Base-by-base conservation (phyloP, 371 early-diverging fungal genomes). In the Mortierella sp. region DNA sequence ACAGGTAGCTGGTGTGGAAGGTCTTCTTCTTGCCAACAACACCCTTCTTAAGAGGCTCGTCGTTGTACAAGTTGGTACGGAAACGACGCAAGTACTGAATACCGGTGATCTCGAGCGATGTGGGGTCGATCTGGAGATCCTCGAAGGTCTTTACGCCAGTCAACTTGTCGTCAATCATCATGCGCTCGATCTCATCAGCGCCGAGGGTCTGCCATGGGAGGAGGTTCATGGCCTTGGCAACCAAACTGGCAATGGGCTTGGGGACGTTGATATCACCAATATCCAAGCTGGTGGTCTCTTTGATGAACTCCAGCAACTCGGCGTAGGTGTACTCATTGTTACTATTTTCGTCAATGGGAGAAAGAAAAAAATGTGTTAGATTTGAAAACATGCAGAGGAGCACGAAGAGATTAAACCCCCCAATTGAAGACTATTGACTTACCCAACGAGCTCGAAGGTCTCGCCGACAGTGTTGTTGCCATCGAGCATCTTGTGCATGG, bases 361-460 rank as follows among this genome's bases (percentile, higher is more conserved):
- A 38, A 47, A n/a, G 52, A 14, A 24, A 55, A 57, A 14, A 16
- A 50, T 44, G 45, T 21, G 50, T 34, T 48, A 71, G 52, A n/a
- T 38, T 38, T 5, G 42, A 38, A 38, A 38, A 38, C 42, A 38
- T 38, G 42, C 31, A 44, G 65, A 7, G 26, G 10, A 24, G 48
- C 9, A 19, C 21, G 26, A 26, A 42, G n/a, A 24, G 16, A 48
- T 16, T 21, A 47, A 63, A n/a, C 3, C 74, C 3, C 74, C 52
- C 34, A 55, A 16, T 42, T n/a, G 6, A 11, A 19, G 76, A 76
- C 70, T 79, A 45, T 44, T 50, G 54, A 78, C 80, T 73, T 90
- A 93, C 91, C 98, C 98, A 83, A 93, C 96, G 55, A 99, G 93
- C 90, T 99, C 99, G 76, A 95, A 97, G 34, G 94, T 95, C 91